Evolutionary conservation across 2,329 filamentous ascomycete genomes (phyloP), one percentile per base, ranked within the genome.

Genomic region (Fusarium fracticaudum): DNA sequence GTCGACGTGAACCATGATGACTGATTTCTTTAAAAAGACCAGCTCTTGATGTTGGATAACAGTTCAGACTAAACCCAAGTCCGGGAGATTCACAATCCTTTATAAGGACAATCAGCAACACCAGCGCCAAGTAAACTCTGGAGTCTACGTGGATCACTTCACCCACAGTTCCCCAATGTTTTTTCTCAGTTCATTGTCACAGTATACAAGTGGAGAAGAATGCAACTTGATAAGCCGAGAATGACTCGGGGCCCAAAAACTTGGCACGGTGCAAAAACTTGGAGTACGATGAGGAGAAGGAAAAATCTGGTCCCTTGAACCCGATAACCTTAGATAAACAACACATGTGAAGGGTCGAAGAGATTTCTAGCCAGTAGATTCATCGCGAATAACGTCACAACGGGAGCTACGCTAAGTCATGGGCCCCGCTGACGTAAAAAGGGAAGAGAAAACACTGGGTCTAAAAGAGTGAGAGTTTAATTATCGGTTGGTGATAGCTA

Each of bases 1-100:
- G 13, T 73, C 71, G 71, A 73, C 57, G 70, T 73, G 71, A 64
- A 73, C 70, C 71, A 73, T 73, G 37, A 29, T 73, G 70, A 68
- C 31, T 48, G 55, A 58, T 53, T 35, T 38, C 35, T 43, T 43
- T 6, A 24, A 29, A 51, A 45, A 45, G 57, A 53, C n/a, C 53
- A 43, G 33, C 47, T 71, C 53, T 59, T 65, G 26, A 48, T 51
- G 33, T 22, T 15, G 22, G 45, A 35, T 45, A 8, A 5, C 20
- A 31, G 35, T 22, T 26, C 17, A 41, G 18, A 18, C 20, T 4
- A 15, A 29, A 53, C 12, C 10, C 26, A 26, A 26, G 24, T 12
- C 17, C 8, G 59, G 67, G 67, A 65, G 45, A 59, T 48, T 70
- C n/a, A 59, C 44, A 62, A 53, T 72, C 50, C 43, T 72, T 72